Base-by-base conservation (phyloP, 2,329 filamentous ascomycete species). In the Cyphellophora attinorum region DNA sequence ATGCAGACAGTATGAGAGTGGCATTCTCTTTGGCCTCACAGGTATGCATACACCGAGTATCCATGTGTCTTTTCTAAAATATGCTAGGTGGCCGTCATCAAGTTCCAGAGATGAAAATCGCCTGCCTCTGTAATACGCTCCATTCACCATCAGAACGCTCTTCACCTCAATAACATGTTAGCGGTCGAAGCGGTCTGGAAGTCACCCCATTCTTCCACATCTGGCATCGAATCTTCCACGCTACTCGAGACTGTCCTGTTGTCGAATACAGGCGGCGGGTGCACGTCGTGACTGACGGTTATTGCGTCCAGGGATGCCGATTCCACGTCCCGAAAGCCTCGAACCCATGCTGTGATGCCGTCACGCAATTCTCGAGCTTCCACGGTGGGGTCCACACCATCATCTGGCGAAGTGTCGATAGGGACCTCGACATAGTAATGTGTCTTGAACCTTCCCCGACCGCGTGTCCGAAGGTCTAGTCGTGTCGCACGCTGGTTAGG, bases 1-100 rank as follows among this genome's bases (percentile, higher is more conserved):
- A 70, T 49, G 57, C 57, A 10, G 64, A 72, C 49, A 67, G 68
- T n/a, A 66, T 66, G 46, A 68, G 62, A 45, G 55, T 74, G 37
- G 65, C 63, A 2, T 67, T 69, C 47, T 64, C 63, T 16, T 58
- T 67, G 38, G 61, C 60, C 18, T 61, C 59, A 42, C 61, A 68
- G 61, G 67, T 71, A 55, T 37, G 39, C 12, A 19, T 35, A 6
- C 21, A 8, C 40, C 41, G 23, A 41, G 29, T 28, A 31, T 35
- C 3, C 23, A 19, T 11, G 18, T 17, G 11, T 38, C 17, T 15
- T 29, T n/a, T 25, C 43, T 47, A 19, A 46, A 36, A 25, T 27
- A 4, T 25, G 19, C 11, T 23, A 47, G 46, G 36, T 50, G 28
- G 44, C 42, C 15, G 21, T 50, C 15, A 46, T 50, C 27, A 40